A percentile compares a stretch with the other conserved stretches of the same genome.
phyloP scores from a whole-genome alignment of 257 asterid species.

The Solanum chiquidenum region DNA sequence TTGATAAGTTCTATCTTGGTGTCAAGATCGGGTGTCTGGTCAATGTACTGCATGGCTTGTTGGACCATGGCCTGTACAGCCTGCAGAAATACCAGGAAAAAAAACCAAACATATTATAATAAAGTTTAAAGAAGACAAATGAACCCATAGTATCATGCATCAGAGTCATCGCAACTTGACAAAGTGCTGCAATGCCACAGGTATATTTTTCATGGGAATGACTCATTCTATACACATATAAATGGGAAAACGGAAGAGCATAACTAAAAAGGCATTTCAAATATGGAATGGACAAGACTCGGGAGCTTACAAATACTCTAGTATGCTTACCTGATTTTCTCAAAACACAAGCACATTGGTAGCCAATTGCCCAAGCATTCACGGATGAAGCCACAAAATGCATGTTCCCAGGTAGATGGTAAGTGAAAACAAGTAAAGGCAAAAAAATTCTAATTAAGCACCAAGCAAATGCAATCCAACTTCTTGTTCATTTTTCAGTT shows the following conservation, averaged over 20 bases:
- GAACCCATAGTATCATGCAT: not conserved
- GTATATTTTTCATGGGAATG: not conserved
- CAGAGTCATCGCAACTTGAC: not conserved
- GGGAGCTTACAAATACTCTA: not conserved
- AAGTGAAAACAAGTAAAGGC: not conserved
- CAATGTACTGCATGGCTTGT: slow-evolving; percentile 89
- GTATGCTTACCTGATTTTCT: not conserved
- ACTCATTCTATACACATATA: not conserved
- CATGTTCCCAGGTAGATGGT: not conserved
- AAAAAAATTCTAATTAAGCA: not conserved
- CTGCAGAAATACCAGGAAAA: slow-evolving; percentile 22
- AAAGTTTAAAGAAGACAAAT: not conserved
- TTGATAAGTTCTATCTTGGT: slow-evolving; percentile 82
- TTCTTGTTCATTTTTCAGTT: not conserved
- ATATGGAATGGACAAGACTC: not conserved
- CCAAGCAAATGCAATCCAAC: not conserved
- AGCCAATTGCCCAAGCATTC: not conserved
- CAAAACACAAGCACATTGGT: not conserved
- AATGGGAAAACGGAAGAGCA: not conserved
- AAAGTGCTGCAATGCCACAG: not conserved
- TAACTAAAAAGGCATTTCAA: not conserved
- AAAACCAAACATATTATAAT: not conserved
- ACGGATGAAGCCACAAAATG: not conserved
- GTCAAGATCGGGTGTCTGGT: slow-evolving; percentile 89
- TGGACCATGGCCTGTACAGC: slow-evolving; percentile 98